Base-by-base conservation (phyloP, 345 rosid genomes). In the Aurinia saxatilis region DNA sequence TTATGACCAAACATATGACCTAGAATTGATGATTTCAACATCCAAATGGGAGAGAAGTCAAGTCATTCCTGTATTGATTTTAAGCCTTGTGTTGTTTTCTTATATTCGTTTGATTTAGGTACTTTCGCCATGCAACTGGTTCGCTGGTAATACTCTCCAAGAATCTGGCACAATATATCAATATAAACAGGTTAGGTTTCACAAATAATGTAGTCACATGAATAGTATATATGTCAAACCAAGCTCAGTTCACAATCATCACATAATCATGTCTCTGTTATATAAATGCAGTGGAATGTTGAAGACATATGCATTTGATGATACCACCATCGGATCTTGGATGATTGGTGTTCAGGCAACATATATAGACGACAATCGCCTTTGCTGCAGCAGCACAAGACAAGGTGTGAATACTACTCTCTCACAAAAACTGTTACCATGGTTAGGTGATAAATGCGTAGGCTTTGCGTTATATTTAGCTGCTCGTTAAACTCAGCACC, bases 321-420 rank as follows among this genome's bases (percentile, higher is more conserved):
- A 93, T 78, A 74, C 42, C 68, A 80, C 97, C 5, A 66, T 86
- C 1, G 99, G 99, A 46, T 93, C 99, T 54, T 93, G 97, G 99
- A 86, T 93, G 95, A 87, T 93, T 80, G 97, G 99, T 68, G 50
- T 93, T 41, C 84, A 80, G 45, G 88, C 95, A 58, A 84, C 96
- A 33, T 87, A 85, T 59, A 90, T 84, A 73, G 99, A 93, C 34
- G 99, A 93, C 70, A 86, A 81, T 68, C 86, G 84, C 40, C 79
- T 93, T 50, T 93, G 99, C 74, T 90, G 99, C 73, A 58, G 88
- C 71, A 84, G 96, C 77, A 77, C 77, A 33, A 82, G 81, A 71
- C 97, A 87, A 86, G 99, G 99, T 6, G 25, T 54, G 30, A 38
- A 49, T 58, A 19, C 65, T 57, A 30, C 5, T 67, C 45, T 49